Evolutionary conservation across 305 asterid genomes (phyloP), one percentile per base, ranked within the genome.

Genomic region (Nicotiana rustica): DNA sequence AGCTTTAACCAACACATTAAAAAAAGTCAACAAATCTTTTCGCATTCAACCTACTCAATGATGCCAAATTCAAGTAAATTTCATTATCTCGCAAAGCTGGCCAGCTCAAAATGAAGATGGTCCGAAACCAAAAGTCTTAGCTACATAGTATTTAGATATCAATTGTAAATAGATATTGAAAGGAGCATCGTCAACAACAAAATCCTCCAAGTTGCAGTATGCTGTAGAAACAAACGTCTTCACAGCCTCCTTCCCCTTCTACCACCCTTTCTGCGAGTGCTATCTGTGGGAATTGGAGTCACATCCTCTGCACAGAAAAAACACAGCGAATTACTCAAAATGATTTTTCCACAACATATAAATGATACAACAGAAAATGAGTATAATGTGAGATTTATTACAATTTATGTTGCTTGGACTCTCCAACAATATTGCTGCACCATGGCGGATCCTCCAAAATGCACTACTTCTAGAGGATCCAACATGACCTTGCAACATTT

Each of bases 231-330:
- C 69, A 33, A 78, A 78, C 2, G 25, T 47, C 13, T 52, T 89
- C 82, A 91, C 85, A 91, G 91, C 88, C 95, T 90, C 88, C 95
- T 89, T 85, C 95, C 95, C 83, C 95, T 88, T 87, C 95, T 79
- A 14, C 95, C 93, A 84, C 95, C 93, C 90, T 91, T 91, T 88
- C 95, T 84, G 35, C 93, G 82, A 15, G 95, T 90, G 84, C 95
- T 89, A 82, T 91, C 95, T 0, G 95, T 91, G 15, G 95, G 95
- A 80, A 91, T 89, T 15, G 92, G 95, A 64, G 95, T 91, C 56
- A 89, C 93, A 31, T 91, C 95, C 95, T 91, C 95, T 91, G 92
- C 18, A 8, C 49, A 41, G 49, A 82, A 19, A 83, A 8, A n/a
- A 31, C 60, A 10, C 3, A 56, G 8, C 13, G 4, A 47, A 7